Percentiles rank a stretch among this genome's conserved stretches.
phyloP scores from a whole-genome alignment of 1,284 basidiomycete genomes.

The Meripilus lineatus region DNA sequence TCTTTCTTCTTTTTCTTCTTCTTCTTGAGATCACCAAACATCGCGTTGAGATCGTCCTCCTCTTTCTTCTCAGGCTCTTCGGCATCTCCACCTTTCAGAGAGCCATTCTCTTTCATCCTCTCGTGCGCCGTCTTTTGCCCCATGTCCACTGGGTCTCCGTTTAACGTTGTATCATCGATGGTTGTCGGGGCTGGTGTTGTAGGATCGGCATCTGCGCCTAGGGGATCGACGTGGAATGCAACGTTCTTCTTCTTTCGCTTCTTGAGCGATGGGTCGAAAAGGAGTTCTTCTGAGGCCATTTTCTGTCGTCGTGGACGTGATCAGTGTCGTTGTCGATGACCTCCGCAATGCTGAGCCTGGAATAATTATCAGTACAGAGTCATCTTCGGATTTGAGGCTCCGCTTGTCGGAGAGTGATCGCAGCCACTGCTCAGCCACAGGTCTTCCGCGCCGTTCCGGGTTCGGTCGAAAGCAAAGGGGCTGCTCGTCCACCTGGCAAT shows the following conservation, averaged over 20 bases:
- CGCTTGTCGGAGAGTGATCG: too few relatives aligned
- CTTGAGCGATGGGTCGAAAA: conserved; percentile 81
- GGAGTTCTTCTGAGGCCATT: conserved; percentile 64
- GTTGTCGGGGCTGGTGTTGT: conserved; percentile 67
- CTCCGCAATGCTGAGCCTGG: too few relatives aligned
- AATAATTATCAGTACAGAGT: too few relatives aligned
- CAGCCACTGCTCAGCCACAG: background rate
- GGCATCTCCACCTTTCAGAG: conserved; percentile 27
- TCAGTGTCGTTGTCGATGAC: too few relatives aligned
- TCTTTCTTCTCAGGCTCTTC: conserved; percentile 42
- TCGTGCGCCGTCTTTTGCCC: conserved; percentile 73
- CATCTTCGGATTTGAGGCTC: too few relatives aligned
- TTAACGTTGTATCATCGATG: conserved; percentile 61
- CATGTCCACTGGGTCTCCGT: conserved; percentile 67
- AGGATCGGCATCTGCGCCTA: conserved; percentile 79
- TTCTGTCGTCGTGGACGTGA: too few relatives aligned
- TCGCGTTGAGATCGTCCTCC: conserved; percentile 73
- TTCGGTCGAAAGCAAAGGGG: too few relatives aligned
- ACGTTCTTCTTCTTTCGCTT: conserved; percentile 85
- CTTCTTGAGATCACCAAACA: conserved; percentile 89
- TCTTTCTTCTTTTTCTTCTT: conserved; percentile 93
- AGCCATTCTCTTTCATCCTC: conserved; percentile 54
- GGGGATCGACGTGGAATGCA: conserved; percentile 77
- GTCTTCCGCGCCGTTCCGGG: background rate
- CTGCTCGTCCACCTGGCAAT: background rate